These are phyloP conservation scores for Selaginella tamariscina DNA, from an alignment of 75 land plant genomes.

Conservation along the genomic window DNA sequence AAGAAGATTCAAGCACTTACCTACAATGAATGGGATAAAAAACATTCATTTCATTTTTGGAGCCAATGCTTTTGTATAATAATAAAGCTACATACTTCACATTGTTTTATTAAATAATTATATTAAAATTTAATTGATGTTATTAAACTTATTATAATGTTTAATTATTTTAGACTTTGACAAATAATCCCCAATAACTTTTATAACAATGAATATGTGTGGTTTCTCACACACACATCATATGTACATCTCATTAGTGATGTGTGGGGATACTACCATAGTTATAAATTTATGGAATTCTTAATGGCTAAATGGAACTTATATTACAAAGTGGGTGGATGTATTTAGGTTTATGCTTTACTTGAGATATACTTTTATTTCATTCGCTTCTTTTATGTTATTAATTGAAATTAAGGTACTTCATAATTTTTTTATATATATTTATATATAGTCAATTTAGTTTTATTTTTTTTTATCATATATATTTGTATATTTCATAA, in stretches of 20 bases:
- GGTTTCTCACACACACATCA: not conserved
- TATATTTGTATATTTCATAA: too few relatives aligned
- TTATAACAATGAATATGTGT: constrained; percentile 40
- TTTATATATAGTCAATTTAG: too few relatives aligned
- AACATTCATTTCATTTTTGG: constrained; percentile 65
- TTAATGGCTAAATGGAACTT: constrained; percentile 88
- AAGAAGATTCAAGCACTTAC: constrained; percentile 59
- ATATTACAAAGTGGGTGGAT: constrained; percentile 59
- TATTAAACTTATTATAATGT: not conserved
- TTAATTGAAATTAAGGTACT: not conserved
- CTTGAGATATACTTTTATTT: too few relatives aligned
- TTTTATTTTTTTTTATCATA: too few relatives aligned
- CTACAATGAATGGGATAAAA: constrained; percentile 82
- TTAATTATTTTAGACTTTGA: constrained; percentile 50
- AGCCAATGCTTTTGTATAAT: constrained; percentile 93
- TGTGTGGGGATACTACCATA: constrained; percentile 50
- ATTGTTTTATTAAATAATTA: too few relatives aligned
- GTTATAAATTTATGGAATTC: constrained; percentile 75
- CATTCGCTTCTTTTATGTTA: not conserved
- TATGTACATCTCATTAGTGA: too few relatives aligned
- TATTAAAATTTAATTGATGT: not conserved
- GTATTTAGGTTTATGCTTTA: constrained; percentile 67
- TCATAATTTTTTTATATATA: too few relatives aligned
- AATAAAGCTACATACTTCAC: constrained; percentile 40
- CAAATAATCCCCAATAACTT: constrained; percentile 48